Base-by-base conservation (phyloP, 2,329 filamentous ascomycete species). In the Fusarium temperatum region DNA sequence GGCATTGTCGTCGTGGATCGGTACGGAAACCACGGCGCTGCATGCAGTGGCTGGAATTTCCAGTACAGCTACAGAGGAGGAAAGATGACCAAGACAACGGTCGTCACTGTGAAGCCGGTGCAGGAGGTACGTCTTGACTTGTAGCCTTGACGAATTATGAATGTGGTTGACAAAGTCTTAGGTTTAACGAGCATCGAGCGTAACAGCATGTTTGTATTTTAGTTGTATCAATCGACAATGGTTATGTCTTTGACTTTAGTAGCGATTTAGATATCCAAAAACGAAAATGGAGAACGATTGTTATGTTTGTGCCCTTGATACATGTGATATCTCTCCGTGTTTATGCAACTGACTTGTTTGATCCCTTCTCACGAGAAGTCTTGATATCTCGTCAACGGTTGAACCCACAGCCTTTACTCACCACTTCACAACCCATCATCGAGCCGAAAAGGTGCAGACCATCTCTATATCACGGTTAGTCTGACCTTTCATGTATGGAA, bases 41-140 rank as follows among this genome's bases (percentile, higher is more conserved):
- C 88, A 1, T 87, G 80, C 0, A 88, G 86, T 4, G 87, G 87
- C 0, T 89, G 88, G 88, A 85, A 82, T 0, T 89, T 89, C 70
- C 87, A 85, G 7, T 89, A 89, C 71, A 80, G 87, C 1, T 88
- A 84, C 69, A 80, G 87, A 8, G 85, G 85, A 7, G 85, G 84
- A 0, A 72, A 67, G 13, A 89, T 89, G 87, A 79, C 82, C 24
- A 80, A 81, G 42, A 84, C 86, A 0, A 75, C 81, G 48, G 86
- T 87, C 2, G 82, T 89, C 0, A 82, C 78, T 7, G 83, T 89
- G 4, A 65, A 66, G 14, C 78, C 78, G n/a, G 39, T 77, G 30
- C 67, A 70, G 45, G 64, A 61, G 36, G 38, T 63, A 44, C 63
- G 63, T 32, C 28, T 28, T 51, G 72, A 74, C 39, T 18, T 74